These are phyloP conservation scores for Conticribra guillardii DNA, from an alignment of 108 stramenopile genomes.

Conservation along the genomic window DNA sequence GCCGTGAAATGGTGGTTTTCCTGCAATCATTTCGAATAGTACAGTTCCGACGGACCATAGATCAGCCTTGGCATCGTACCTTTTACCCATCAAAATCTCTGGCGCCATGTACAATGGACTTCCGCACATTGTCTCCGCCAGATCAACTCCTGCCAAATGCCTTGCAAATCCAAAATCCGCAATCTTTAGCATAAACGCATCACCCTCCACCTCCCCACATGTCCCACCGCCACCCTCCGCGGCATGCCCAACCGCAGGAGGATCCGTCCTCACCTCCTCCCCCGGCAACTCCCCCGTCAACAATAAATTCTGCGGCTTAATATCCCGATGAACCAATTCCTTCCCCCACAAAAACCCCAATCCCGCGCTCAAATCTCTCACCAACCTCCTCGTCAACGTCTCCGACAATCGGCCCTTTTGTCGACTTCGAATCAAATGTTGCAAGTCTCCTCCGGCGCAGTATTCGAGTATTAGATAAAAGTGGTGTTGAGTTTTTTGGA, in stretches of 20 bases:
- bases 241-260: slow-evolving; percentile 48
- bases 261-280: slow-evolving; percentile 64
- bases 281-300: slow-evolving; percentile 81
- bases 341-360: slow-evolving; percentile 88
- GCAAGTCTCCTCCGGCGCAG: slow-evolving; percentile 95
- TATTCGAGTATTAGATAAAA: slow-evolving; percentile 97
- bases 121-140: slow-evolving; percentile 98
- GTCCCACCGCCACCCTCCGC: slow-evolving; percentile 26
- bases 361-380: slow-evolving; percentile 91
- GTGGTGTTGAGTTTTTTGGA: slow-evolving; percentile 83
- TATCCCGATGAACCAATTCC: slow-evolving; percentile 92
- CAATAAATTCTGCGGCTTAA: slow-evolving; percentile 97
- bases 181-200: slow-evolving; percentile 84
- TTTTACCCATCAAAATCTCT: slow-evolving; percentile 78
- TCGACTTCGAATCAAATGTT: slow-evolving; percentile 81
- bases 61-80: slow-evolving; percentile 97
- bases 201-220: slow-evolving; percentile 33
- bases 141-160: slow-evolving; percentile 84
- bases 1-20: slow-evolving; percentile 87
- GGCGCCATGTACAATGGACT: slow-evolving; percentile 98
- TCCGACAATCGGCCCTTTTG: slow-evolving; percentile 78
- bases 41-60: slow-evolving; percentile 98
- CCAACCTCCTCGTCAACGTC: slow-evolving; percentile 79
- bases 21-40: slow-evolving; percentile 96
- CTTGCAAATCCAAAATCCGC: slow-evolving; percentile 99